These are phyloP conservation scores for Toxoplasma gondii DNA, from an alignment of 169 alveolate genomes.

Conservation along the genomic window DNA sequence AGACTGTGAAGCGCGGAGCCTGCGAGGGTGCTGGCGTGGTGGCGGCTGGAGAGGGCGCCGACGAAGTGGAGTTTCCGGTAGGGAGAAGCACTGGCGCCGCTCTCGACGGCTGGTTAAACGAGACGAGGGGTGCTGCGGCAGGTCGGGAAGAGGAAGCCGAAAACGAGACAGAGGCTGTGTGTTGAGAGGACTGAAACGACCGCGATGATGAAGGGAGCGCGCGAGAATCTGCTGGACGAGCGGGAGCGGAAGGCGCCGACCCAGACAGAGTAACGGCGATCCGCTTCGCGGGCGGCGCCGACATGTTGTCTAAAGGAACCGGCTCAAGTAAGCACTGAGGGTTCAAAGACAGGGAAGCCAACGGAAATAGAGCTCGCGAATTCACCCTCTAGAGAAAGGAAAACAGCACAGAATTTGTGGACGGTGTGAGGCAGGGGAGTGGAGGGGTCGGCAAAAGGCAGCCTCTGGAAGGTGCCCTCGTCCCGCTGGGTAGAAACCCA, in stretches of 20 bases:
- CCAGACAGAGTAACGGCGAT: neutral
- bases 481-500: too few species aligned
- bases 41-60: neutral
- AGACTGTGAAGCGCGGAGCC: conserved; percentile 40
- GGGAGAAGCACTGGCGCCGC: neutral
- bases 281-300: conserved; percentile 18
- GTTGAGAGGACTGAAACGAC: neutral
- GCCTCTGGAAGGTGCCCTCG: too few species aligned
- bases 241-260: neutral
- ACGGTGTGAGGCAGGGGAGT: too few species aligned
- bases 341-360: too few species aligned
- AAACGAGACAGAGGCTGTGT: neutral
- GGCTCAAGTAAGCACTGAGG: too few species aligned
- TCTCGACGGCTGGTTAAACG: conserved; percentile 19
- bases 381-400: neutral
- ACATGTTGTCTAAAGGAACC: neutral
- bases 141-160: neutral
- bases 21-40: neutral
- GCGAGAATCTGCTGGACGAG: neutral
- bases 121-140: neutral
- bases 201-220: neutral
- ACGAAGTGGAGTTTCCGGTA: neutral
- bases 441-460: too few species aligned
- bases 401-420: neutral
- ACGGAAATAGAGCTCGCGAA: neutral